Base-by-base conservation (phyloP, 2,329 filamentous ascomycete species). In the Aulographum hederae region DNA sequence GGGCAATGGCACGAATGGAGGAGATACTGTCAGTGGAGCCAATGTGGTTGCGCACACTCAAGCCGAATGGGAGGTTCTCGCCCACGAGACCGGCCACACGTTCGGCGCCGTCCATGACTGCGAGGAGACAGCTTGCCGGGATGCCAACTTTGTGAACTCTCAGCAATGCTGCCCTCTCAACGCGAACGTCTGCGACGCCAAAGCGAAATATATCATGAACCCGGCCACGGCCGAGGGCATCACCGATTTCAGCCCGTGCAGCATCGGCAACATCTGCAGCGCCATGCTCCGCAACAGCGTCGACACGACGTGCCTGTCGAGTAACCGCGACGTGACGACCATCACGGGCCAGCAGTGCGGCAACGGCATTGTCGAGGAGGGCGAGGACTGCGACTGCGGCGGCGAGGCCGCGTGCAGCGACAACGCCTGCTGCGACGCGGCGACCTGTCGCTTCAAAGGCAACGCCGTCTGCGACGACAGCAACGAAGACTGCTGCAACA, bases 51-150 rank as follows among this genome's bases (percentile, higher is more conserved):
- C 89, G 17, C 72, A 72, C 39, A 92, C 82, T 0, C 65, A 69
- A 15, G 77, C 72, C 3, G 85, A 93, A 49, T 95, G 86, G 86
- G 84, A 94, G 51, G 78, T 95, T 36, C 81, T 95, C 53, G 86
- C 86, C 18, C 86, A 95, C 50, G 86, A 95, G 54, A 75, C 76
- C 3, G 86, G 85, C 1, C 86, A 95, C 52, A 95, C 84, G 0
- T 95, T 93, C 51, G 86, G 86, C 28, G 89, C 86, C 4, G 82
- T 94, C 6, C 89, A 98, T 53, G 89, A 98, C 54, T 98, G 89
- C 53, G 78, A 71, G 3, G 48, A 60, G 0, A 38, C 53, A n/a
- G 67, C 76, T 2, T 95, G 86, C 48, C 44, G 46, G 5, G 65
- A 80, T 36, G 63, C 68, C 14, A 68, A 69, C 23, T 55, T 57